These are phyloP conservation scores for Cocos nucifera DNA, from an alignment of 176 grass and related monocot species.

Conservation along the genomic window DNA sequence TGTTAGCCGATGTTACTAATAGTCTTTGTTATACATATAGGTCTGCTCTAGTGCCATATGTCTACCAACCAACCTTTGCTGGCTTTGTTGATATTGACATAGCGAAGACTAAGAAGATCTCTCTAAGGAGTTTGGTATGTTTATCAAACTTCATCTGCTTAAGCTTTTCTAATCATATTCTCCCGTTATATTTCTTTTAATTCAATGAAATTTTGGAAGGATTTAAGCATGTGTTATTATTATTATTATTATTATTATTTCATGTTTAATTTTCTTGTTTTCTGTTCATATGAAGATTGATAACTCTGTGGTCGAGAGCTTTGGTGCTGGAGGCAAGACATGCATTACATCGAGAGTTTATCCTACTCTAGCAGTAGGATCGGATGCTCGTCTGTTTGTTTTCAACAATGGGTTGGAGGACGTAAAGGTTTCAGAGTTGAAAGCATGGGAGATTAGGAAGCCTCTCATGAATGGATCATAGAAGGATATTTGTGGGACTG, in stretches of 20 bases:
- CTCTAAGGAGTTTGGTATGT: conserved; percentile 55
- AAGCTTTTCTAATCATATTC: too few species aligned
- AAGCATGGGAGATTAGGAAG: conserved; percentile 53
- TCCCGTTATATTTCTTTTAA: too few species aligned
- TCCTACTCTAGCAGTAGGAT: conserved; percentile 31
- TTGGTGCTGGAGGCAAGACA: conserved; percentile 34
- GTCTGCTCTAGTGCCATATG: conserved; percentile 31
- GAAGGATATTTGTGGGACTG: too few species aligned
- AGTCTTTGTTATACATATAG: conserved; percentile 14
- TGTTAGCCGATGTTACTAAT: too few species aligned
- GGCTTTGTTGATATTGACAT: conserved; percentile 55
- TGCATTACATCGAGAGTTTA: conserved; percentile 60
- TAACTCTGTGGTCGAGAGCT: conserved; percentile 57
- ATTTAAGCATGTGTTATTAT: too few species aligned
- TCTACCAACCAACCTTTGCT: conserved; percentile 72
- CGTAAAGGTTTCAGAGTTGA: conserved; percentile 27
- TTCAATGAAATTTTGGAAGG: too few species aligned
- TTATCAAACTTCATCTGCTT: not conserved
- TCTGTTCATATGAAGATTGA: conserved; percentile 23
- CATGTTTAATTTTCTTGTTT: not conserved
- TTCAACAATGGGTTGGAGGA: conserved; percentile 47
- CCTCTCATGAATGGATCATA: conserved; percentile 14
- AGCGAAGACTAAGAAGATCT: conserved; percentile 38
- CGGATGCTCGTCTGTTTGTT: conserved; percentile 33
- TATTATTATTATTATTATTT: not conserved